These are phyloP conservation scores for Coniella vitis DNA, from an alignment of 2,329 filamentous ascomycete genomes.

Conservation along the genomic window DNA sequence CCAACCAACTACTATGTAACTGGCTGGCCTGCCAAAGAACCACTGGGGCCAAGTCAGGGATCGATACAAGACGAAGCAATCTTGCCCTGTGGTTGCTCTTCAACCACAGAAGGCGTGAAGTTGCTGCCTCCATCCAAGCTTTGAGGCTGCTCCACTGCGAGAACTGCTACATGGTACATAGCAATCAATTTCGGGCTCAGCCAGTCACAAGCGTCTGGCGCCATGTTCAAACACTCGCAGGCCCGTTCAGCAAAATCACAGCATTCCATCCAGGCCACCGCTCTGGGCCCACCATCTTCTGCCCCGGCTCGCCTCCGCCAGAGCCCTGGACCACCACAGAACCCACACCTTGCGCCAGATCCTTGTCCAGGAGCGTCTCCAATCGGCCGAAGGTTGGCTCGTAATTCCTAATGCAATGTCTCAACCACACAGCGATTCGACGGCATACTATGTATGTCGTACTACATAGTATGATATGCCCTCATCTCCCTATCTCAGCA, in stretches of 20 bases:
- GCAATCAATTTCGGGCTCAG: no score
- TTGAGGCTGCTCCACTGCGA: no score
- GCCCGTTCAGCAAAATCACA: background rate
- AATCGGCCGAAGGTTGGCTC: no score
- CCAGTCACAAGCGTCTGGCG: no score
- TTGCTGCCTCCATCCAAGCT: background rate
- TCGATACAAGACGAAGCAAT: constrained; percentile 6
- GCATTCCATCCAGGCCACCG: background rate
- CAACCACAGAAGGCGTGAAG: constrained; percentile 1
- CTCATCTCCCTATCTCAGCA: constrained; percentile 2
- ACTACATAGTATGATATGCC: background rate
- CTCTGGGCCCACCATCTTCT: background rate
- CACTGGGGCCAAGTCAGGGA: background rate
- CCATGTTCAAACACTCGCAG: no score
- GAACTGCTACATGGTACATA: no score
- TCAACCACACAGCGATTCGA: background rate
- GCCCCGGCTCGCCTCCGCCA: no score
- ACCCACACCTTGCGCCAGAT: no score
- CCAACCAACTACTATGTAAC: no score
- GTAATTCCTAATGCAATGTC: no score
- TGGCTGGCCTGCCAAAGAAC: background rate
- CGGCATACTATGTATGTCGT: background rate
- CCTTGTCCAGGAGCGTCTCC: no score
- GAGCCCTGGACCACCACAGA: no score
- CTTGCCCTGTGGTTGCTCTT: constrained; percentile 4